Evolutionary conservation across 352 stramenopile genomes (phyloP), one percentile per base, ranked within the genome.

Genomic region (Phytophthora multivora): DNA sequence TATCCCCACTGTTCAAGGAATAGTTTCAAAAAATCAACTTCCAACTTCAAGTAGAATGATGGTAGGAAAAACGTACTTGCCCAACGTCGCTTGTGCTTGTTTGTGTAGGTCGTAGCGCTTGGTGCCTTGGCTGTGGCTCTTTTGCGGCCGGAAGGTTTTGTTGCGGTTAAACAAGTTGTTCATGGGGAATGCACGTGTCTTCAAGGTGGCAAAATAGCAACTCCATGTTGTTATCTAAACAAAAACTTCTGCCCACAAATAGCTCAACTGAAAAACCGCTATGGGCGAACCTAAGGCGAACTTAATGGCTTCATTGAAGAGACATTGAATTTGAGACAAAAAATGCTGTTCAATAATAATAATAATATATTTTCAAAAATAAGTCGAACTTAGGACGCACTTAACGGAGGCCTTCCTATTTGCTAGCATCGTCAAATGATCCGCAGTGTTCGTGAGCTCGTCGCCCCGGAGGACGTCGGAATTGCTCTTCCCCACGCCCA

Each of bases 41-140:
- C 0, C 35, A 40, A 58, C 42, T 61, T 62, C 56, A 71, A 62
- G 42, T 11, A 18, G 16, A 56, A 30, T 61, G 64, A 61, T 36
- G 59, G 58, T 41, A 12, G 12, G 7, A 9, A 31, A 31, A 33
- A 83, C 74, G 12, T 78, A 93, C 80, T 89, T 90, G 58, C 84
- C 88, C 10, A 96, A 65, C 15, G 88, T 95, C 0, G 84, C 83
- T 59, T 93, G 82, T 18, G 87, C 84, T 39, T 77, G 83, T 60
- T 96, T 91, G 77, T 91, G 83, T 31, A 96, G 67, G 39, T 94
- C 82, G 57, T 90, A 86, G 53, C 87, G 82, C 69, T 96, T 96
- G 42, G 84, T 93, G 50, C 83, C 86, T 21, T 85, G 66, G 59
- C 59, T 80, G 69, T 96, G 86, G 54, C 71, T 88, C 79, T 97